phyloP scores from a whole-genome alignment of 2,329 filamentous ascomycete species.

The Ascochyta koolunga region DNA sequence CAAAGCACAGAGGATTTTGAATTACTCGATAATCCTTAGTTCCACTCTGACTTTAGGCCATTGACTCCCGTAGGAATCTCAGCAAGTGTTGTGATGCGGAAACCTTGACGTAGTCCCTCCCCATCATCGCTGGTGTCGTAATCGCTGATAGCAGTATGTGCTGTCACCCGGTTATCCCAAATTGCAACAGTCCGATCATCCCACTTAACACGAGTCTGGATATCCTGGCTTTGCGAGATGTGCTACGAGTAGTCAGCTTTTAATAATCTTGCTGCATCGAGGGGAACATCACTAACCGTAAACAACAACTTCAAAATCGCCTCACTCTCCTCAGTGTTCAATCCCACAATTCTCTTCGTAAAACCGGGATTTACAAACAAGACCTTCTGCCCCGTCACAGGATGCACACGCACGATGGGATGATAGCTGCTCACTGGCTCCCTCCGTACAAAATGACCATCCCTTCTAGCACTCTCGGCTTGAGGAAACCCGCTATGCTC shows the following conservation, averaged over 20 bases:
- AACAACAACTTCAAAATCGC: slow-evolving; percentile 75
- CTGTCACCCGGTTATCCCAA: slow-evolving; percentile 81
- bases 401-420: slow-evolving; percentile 74
- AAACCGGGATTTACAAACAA: slow-evolving; percentile 83
- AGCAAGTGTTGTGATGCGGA: slow-evolving; percentile 33
- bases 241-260: slow-evolving; percentile 58
- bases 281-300: slow-evolving; percentile 31
- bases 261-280: slow-evolving; percentile 21
- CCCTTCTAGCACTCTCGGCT: slow-evolving; percentile 63
- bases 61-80: slow-evolving; percentile 28
- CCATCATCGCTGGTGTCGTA: slow-evolving; percentile 49
- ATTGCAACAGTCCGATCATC: slow-evolving; percentile 76
- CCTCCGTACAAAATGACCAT: slow-evolving; percentile 43
- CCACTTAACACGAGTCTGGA: slow-evolving; percentile 77
- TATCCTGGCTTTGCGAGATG: slow-evolving; percentile 70
- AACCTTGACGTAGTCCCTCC: slow-evolving; percentile 31
- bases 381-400: slow-evolving; percentile 77
- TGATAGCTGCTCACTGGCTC: slow-evolving; percentile 31
- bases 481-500: slow-evolving; percentile 80
- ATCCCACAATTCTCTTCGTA: slow-evolving; percentile 76
- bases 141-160: slow-evolving; percentile 77
- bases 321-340: slow-evolving; percentile 81
- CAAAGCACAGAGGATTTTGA: too few relatives aligned
- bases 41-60: slow-evolving; percentile 27
- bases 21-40: slow-evolving; percentile 1